phyloP scores from a whole-genome alignment of 2,329 filamentous ascomycete genomes.

The Mycosphaerelloides madeirae region DNA sequence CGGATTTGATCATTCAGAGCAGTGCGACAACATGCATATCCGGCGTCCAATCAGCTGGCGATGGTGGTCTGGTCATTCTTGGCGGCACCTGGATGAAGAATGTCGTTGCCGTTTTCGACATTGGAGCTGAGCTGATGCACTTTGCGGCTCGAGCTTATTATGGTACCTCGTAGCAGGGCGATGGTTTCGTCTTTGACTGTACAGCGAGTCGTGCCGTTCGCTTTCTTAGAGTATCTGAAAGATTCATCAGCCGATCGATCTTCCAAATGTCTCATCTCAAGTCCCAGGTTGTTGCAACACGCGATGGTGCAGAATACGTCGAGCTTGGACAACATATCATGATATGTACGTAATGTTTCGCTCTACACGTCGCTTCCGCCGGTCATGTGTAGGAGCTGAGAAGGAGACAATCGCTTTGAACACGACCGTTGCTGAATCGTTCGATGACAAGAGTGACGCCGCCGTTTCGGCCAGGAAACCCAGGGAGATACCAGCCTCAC shows the following conservation, averaged over 20 bases:
- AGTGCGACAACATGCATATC: slow-evolving; percentile 28
- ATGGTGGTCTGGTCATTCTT: slow-evolving; percentile 36
- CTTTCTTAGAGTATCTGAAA: no score
- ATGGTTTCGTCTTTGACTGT: no score
- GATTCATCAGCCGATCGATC: no score
- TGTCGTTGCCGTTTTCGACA: slow-evolving; percentile 49
- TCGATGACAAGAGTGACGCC: slow-evolving; percentile 13
- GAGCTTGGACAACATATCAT: no score
- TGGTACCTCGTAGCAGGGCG: background rate
- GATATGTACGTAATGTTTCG: slow-evolving; percentile 9
- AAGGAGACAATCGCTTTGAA: slow-evolving; percentile 30
- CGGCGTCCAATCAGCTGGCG: slow-evolving; percentile 31
- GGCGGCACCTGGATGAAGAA: slow-evolving; percentile 49
- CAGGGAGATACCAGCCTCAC: slow-evolving; percentile 27
- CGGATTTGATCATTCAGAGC: slow-evolving; percentile 27
- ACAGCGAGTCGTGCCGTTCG: no score
- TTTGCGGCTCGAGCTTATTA: slow-evolving; percentile 38
- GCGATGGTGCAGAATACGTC: no score
- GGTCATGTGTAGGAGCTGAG: slow-evolving; percentile 9
- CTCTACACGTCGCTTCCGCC: slow-evolving; percentile 16
- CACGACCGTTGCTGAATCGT: slow-evolving; percentile 8
- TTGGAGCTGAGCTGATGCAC: slow-evolving; percentile 44
- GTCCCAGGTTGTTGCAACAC: no score
- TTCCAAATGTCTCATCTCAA: no score
- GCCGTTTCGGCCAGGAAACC: slow-evolving; percentile 27